Percentiles rank a stretch among this genome's conserved stretches.
These are phyloP conservation scores for Volvariella volvacea DNA, from an alignment of 1,284 basidiomycete species.

Conservation along the genomic window DNA sequence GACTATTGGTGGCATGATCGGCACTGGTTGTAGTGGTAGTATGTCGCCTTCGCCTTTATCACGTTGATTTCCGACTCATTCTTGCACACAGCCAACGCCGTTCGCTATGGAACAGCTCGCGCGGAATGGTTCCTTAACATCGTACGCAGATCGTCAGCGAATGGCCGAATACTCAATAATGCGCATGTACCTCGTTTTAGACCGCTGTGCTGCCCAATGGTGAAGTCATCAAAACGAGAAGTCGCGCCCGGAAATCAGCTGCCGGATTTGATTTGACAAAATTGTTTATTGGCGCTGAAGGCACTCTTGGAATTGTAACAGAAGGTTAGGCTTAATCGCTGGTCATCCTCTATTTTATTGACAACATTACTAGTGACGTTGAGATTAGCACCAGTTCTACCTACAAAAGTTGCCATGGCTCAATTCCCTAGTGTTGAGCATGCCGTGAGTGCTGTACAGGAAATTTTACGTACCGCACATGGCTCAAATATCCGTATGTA, in stretches of 20 bases:
- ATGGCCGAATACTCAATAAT: slow-evolving; percentile 2
- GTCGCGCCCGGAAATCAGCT: slow-evolving; percentile 82
- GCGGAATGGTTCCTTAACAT: slow-evolving; percentile 83
- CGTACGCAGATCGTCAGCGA: slow-evolving; percentile 29
- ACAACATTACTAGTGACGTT: slow-evolving; percentile 51
- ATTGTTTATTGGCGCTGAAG: slow-evolving; percentile 95
- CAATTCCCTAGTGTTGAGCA: slow-evolving; percentile 59
- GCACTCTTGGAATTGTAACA: slow-evolving; percentile 89
- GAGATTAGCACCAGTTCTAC: slow-evolving; percentile 70
- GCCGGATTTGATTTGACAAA: slow-evolving; percentile 92
- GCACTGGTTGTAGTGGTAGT: slow-evolving; percentile 80
- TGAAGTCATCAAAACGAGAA: slow-evolving; percentile 89
- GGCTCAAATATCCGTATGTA: slow-evolving; percentile 49
- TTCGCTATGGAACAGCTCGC: slow-evolving; percentile 83
- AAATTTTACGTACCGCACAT: slow-evolving; percentile 65
- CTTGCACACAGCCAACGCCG: slow-evolving; percentile 66
- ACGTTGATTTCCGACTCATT: slow-evolving; percentile 3
- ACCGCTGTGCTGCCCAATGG: slow-evolving; percentile 89
- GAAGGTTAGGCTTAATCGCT: slow-evolving; percentile 50
- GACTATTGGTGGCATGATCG: slow-evolving; percentile 92
- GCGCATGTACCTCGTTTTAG: slow-evolving; percentile 26
- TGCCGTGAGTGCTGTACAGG: slow-evolving; percentile 71
- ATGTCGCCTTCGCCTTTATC: slow-evolving; percentile 21
- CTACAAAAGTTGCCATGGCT: slow-evolving; percentile 68
- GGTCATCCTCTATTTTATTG: not conserved